Evolutionary conservation across 495 filamentous ascomycete species (phyloP), one percentile per base, ranked within the genome.

Genomic region (Penicillium manginii): DNA sequence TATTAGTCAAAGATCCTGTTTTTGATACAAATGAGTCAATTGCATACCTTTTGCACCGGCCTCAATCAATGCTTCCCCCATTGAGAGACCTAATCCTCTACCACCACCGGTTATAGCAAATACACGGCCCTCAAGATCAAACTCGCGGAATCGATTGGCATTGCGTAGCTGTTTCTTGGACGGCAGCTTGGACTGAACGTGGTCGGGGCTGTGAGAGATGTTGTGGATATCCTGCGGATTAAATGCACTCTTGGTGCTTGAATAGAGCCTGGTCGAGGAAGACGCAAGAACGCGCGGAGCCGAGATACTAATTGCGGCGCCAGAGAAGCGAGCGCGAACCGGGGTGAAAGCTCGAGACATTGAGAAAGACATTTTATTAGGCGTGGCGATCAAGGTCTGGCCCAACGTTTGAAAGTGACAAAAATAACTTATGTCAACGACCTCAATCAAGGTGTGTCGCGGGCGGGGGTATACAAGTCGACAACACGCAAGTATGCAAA

Each of bases 41-140:
- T n/a, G 18, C 39, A 21, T 76, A 88, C 86, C 85, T 65, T 82
- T 83, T 2, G 83, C 87, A 10, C 88, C 87, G 14, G 88, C 86
- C 63, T 90, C 87, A 46, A 86, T 80, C n/a, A 90, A 73, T 9
- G 85, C 88, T 64, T 90, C 87, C 2, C 85, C 84, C 70, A 90
- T 81, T 4, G 81, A 78, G 7, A 91, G 73, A 9, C 88, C 88
- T 4, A 91, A 70, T 4, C 87, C 86, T 53, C 81, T 72, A 29
- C 79, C 86, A 19, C 85, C 86, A 21, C 86, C 87, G 0, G 87
- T 88, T 35, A 90, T 82, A 43, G 84, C 69, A 52, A 82, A 84
- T 23, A 88, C 84, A 31, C 84, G 78, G 32, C 76, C 81, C 33
- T 77, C 67, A 3, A 90, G 76, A 47, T 84, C 78, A 52, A 87